Conservation (phyloP, 768 basidiomycete species). For the Tubosaeta brunneosetosa region DNA sequence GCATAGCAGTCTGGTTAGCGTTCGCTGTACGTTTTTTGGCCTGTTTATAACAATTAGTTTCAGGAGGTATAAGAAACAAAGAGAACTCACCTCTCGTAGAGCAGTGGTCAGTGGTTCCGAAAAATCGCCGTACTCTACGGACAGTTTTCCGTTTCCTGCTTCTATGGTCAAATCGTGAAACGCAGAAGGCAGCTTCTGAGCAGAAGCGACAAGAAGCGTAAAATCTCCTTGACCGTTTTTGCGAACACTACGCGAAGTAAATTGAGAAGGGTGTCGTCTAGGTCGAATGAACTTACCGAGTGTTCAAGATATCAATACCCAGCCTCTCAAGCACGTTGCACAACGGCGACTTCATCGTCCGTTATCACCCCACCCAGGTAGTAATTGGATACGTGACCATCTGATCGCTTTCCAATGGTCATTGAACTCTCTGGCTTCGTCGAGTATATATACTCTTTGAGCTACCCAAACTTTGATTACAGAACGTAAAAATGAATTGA, state of each 20-base stretch:
- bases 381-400: constrained; percentile 81
- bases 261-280: not conserved
- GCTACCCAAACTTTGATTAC: constrained; percentile 33
- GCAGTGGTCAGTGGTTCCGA: constrained; percentile 48
- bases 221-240: constrained; percentile 63
- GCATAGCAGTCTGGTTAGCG: constrained; percentile 66
- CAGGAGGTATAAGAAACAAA: not conserved
- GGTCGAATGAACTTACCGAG: constrained; percentile 46
- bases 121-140: constrained; percentile 75
- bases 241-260: constrained; percentile 47
- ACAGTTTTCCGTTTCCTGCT: constrained; percentile 46
- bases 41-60: constrained; percentile 30
- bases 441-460: constrained; percentile 73
- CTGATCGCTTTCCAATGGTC: constrained; percentile 73
- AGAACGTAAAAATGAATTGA: not conserved
- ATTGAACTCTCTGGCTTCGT: constrained; percentile 58
- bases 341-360: constrained; percentile 73
- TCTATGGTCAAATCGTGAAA: constrained; percentile 45
- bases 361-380: constrained; percentile 66
- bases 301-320: constrained; percentile 75
- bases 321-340: constrained; percentile 71
- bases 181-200: constrained; percentile 35
- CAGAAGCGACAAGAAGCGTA: constrained; percentile 73
- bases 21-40: constrained; percentile 73
- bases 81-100: constrained; percentile 49